These are phyloP conservation scores for Oryza rufipogon DNA, from an alignment of 176 grass and related monocot species.

Conservation along the genomic window DNA sequence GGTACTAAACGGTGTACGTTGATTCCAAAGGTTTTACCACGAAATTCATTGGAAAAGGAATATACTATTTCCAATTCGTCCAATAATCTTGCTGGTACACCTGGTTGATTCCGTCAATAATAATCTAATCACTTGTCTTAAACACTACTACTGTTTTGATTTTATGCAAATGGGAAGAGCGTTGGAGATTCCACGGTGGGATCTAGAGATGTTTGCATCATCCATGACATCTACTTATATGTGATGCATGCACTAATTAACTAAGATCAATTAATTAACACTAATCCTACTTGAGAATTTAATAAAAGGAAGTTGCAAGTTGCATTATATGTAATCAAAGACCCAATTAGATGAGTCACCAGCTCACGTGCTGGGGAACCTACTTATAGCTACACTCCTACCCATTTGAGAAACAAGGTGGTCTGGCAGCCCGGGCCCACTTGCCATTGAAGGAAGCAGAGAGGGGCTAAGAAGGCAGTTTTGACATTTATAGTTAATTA, in stretches of 20 bases:
- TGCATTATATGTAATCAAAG: conserved; percentile 25
- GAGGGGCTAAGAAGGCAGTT: background rate
- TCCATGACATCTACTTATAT: background rate
- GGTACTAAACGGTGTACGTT: background rate
- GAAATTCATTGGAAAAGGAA: background rate
- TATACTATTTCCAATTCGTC: background rate
- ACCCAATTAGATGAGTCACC: background rate
- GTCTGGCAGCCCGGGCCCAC: background rate
- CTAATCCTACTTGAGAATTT: background rate
- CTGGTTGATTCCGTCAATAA: conserved; percentile 39
- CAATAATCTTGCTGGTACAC: background rate
- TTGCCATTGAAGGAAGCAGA: background rate
- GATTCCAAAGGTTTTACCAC: background rate
- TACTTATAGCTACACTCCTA: no score
- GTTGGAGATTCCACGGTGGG: conserved; percentile 15
- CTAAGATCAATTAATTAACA: background rate
- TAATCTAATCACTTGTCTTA: background rate
- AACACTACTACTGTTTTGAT: background rate
- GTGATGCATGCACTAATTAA: background rate
- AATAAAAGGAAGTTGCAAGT: conserved; percentile 20
- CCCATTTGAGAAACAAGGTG: background rate
- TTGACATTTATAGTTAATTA: background rate
- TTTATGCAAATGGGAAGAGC: conserved; percentile 5
- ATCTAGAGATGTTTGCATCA: background rate
- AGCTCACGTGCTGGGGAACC: background rate